These are phyloP conservation scores for Neckera pumila DNA, from an alignment of 225 moss, liverwort and hornwort genomes.

Conservation along the genomic window DNA sequence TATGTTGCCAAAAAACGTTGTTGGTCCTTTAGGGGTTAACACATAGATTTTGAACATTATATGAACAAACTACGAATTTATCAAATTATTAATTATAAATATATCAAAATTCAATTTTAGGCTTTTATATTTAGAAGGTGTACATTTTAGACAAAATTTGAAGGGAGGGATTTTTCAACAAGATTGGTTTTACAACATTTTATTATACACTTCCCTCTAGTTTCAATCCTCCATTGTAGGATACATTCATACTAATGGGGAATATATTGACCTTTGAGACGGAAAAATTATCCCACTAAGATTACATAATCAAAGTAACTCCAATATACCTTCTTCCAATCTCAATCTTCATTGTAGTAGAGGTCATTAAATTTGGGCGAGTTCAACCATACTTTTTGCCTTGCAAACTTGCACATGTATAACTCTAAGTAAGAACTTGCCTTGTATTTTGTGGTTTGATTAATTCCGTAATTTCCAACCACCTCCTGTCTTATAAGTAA, in stretches of 20 bases:
- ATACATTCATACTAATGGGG: background rate
- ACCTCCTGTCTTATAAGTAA: rapidly evolving
- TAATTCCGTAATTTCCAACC: background rate
- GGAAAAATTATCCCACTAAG: background rate
- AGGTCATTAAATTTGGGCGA: background rate
- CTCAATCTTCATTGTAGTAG: background rate
- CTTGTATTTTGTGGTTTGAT: background rate
- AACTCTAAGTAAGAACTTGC: background rate
- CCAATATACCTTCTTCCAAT: background rate
- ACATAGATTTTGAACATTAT: background rate
- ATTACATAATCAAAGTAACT: rapidly evolving
- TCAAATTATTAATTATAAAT: background rate
- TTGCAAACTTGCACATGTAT: rapidly evolving
- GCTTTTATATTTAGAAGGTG: too few relatives aligned
- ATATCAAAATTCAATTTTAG: rapidly evolving
- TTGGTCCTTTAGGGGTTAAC: too few relatives aligned
- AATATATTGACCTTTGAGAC: background rate
- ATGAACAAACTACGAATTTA: background rate
- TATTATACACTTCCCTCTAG: background rate
- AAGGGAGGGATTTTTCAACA: background rate
- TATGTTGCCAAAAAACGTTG: too few relatives aligned
- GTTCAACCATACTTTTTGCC: rapidly evolving
- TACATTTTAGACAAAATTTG: too few relatives aligned
- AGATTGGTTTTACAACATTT: background rate
- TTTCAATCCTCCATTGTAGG: background rate